These are phyloP conservation scores for Pouteria campechiana DNA, from an alignment of 179 eudicot species.

Conservation along the genomic window DNA sequence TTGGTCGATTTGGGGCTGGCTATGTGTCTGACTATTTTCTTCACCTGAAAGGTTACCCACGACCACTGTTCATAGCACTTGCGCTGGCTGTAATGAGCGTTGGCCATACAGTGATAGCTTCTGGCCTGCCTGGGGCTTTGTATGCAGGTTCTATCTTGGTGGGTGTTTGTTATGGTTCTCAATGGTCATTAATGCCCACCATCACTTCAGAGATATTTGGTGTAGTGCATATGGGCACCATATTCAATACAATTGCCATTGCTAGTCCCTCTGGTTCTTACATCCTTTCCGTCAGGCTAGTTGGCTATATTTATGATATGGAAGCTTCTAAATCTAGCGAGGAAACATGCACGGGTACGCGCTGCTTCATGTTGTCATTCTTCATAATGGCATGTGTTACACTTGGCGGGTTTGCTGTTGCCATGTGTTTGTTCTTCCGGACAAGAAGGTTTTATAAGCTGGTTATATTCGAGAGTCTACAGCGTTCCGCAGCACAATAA, in stretches of 20 bases:
- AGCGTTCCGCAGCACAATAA: conserved; percentile 2
- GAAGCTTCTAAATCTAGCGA: conserved; percentile 36
- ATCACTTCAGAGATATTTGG: conserved; percentile 77
- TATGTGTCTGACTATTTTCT: conserved; percentile 67
- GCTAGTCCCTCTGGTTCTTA: conserved; percentile 83
- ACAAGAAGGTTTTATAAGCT: conserved; percentile 46
- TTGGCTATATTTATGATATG: conserved; percentile 67
- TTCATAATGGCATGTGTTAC: conserved; percentile 52
- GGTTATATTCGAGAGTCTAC: conserved; percentile 24
- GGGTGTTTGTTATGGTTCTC: conserved; percentile 78
- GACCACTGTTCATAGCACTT: conserved; percentile 62
- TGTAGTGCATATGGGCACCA: conserved; percentile 64
- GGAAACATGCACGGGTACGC: conserved; percentile 38
- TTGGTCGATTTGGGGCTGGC: conserved; percentile 91
- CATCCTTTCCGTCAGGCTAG: conserved; percentile 57
- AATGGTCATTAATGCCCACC: conserved; percentile 85
- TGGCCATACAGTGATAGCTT: conserved; percentile 63
- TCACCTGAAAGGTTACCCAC: conserved; percentile 39
- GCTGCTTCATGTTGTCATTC: conserved; percentile 60
- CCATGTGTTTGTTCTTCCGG: conserved; percentile 31
- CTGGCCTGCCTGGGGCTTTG: conserved; percentile 57
- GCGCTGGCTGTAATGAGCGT: conserved; percentile 55
- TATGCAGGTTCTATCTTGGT: conserved; percentile 56
- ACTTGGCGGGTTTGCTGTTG: conserved; percentile 36
- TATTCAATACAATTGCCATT: conserved; percentile 66